Evolutionary conservation across 441 rosid genomes (phyloP).

Genomic region (Pelargonium cotyledonis): DNA sequence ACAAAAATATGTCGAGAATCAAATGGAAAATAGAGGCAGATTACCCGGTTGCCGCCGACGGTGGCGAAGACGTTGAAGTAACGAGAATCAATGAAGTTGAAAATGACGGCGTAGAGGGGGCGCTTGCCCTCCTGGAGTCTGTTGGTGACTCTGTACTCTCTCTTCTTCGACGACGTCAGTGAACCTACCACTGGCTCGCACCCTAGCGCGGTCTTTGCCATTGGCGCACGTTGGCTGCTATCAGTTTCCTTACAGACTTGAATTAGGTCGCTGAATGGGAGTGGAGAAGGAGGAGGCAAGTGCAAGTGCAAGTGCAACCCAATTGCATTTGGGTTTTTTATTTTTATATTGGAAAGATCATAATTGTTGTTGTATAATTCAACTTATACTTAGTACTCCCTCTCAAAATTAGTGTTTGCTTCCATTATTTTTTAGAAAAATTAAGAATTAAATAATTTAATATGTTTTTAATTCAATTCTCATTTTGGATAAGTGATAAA

Average conservation of each 20-base stretch:
- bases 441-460: too few relatives aligned
- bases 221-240: constrained; percentile 15
- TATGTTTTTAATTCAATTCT: too few relatives aligned
- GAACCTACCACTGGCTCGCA: constrained; percentile 84
- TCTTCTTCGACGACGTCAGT: constrained; percentile 58
- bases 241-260: not conserved
- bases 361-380: too few relatives aligned
- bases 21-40: constrained; percentile 10
- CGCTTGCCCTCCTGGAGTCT: constrained; percentile 88
- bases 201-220: constrained; percentile 69
- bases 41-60: constrained; percentile 92
- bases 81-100: constrained; percentile 78
- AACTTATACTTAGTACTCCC: too few relatives aligned
- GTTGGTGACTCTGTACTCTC: constrained; percentile 76
- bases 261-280: not conserved
- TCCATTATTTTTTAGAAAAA: too few relatives aligned
- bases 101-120: constrained; percentile 75
- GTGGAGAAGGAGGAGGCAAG: not conserved
- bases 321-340: too few relatives aligned
- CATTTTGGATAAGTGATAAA: too few relatives aligned
- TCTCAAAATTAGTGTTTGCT: too few relatives aligned
- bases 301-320: too few relatives aligned
- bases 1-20: not conserved
- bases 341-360: too few relatives aligned
- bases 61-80: constrained; percentile 84